Conservation (phyloP, 345 rosid species). For the Triadica sebifera region DNA sequence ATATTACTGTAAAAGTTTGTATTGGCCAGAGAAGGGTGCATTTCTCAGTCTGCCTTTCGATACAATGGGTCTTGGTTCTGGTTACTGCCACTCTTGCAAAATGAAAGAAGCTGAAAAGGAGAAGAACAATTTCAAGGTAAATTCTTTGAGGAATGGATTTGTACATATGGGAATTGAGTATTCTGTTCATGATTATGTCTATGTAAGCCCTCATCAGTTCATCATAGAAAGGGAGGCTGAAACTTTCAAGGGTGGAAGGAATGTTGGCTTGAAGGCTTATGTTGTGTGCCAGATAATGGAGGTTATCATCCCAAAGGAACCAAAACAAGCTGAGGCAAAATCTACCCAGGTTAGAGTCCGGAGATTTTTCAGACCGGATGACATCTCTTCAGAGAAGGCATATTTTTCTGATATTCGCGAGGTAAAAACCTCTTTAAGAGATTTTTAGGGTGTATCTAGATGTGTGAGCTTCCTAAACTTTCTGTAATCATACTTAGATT, state of each 20-base stretch:
- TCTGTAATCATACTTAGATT: no score
- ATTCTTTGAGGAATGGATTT: constrained; percentile 23
- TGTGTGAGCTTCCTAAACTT: no score
- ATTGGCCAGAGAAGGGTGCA: constrained; percentile 36
- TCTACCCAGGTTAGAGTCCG: constrained; percentile 23
- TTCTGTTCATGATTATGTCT: constrained; percentile 26
- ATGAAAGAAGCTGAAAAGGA: constrained; percentile 18
- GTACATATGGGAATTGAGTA: constrained; percentile 20
- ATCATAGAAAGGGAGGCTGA: constrained; percentile 15
- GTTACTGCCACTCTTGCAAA: constrained; percentile 25
- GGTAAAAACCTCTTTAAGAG: constrained; percentile 11
- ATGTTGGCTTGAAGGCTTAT: constrained; percentile 27
- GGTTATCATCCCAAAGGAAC: constrained; percentile 5
- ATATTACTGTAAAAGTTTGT: constrained; percentile 35
- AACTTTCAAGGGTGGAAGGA: constrained; percentile 32
- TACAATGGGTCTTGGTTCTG: constrained; percentile 29
- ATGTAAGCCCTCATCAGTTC: constrained; percentile 23
- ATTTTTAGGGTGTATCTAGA: no score
- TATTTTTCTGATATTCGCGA: constrained; percentile 32
- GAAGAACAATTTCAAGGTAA: constrained; percentile 17
- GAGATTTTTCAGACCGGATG: constrained; percentile 34
- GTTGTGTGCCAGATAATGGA: constrained; percentile 31
- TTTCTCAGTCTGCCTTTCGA: constrained; percentile 27
- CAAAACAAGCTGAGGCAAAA: not conserved
- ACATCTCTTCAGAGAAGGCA: constrained; percentile 33